phyloP scores from a whole-genome alignment of 495 filamentous ascomycete genomes.

The Penicillium roqueforti region DNA sequence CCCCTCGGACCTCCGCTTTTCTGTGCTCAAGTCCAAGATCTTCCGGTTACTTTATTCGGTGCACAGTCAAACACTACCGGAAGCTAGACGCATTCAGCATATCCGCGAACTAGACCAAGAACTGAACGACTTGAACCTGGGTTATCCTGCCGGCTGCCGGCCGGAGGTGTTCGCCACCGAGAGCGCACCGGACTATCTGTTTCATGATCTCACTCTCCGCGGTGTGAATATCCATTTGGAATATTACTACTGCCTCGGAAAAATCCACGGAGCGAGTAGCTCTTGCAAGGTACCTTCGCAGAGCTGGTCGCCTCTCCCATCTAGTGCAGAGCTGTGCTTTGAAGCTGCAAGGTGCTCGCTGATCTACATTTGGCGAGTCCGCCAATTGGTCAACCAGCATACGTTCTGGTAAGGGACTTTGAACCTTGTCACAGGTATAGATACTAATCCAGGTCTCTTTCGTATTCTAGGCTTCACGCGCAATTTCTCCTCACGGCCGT shows the following conservation, averaged over 20 bases:
- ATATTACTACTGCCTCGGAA: constrained; percentile 27
- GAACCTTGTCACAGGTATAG: no score
- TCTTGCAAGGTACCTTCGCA: constrained; percentile 4
- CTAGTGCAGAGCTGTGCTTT: constrained; percentile 25
- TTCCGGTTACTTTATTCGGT: constrained; percentile 23
- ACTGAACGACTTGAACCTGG: constrained; percentile 19
- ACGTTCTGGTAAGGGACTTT: constrained; percentile 20
- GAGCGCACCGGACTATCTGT: constrained; percentile 18
- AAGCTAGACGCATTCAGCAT: constrained; percentile 21
- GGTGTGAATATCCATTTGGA: constrained; percentile 29
- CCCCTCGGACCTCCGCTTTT: constrained; percentile 28
- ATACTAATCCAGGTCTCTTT: not conserved
- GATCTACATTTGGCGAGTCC: constrained; percentile 21
- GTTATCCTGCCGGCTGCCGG: constrained; percentile 17
- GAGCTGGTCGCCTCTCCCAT: constrained; percentile 13
- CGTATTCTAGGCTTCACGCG: constrained; percentile 22
- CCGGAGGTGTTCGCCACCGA: constrained; percentile 23
- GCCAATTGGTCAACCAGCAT: constrained; percentile 21
- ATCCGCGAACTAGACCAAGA: constrained; percentile 29
- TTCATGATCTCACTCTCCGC: constrained; percentile 30
- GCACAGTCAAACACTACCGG: constrained; percentile 10
- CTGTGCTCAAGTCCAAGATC: constrained; percentile 30
- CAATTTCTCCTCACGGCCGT: constrained; percentile 24
- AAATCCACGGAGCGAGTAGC: constrained; percentile 25
- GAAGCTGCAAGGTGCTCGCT: constrained; percentile 24